phyloP scores from a whole-genome alignment of 2,329 filamentous ascomycete genomes.

The Bertia moriformis region DNA sequence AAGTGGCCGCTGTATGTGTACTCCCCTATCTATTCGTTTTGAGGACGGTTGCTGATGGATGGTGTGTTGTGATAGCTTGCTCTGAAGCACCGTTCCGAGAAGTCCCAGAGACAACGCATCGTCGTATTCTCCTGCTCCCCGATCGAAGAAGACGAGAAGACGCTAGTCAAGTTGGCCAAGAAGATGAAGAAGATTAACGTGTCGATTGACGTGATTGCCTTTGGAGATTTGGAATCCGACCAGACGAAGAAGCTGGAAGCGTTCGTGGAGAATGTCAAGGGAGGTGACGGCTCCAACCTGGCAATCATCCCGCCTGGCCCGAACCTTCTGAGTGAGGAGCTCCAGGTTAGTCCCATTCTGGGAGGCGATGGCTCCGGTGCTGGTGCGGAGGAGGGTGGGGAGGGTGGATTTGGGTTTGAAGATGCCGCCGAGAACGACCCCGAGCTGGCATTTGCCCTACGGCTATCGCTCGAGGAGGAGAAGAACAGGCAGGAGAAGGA shows the following conservation, averaged over 20 bases:
- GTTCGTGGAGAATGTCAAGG: slow-evolving; percentile 88
- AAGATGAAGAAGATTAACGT: slow-evolving; percentile 99
- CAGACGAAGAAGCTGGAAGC: slow-evolving; percentile 74
- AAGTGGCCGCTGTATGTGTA: slow-evolving; percentile 71
- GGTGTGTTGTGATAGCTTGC: slow-evolving; percentile 54
- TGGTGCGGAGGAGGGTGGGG: slow-evolving; percentile 30
- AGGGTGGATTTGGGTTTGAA: slow-evolving; percentile 70
- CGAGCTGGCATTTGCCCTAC: slow-evolving; percentile 80
- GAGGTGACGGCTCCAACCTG: slow-evolving; percentile 78
- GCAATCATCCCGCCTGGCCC: slow-evolving; percentile 81
- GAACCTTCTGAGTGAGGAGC: slow-evolving; percentile 81
- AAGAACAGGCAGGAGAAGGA: slow-evolving; percentile 66
- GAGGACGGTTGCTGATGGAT: background rate
- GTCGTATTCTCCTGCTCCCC: slow-evolving; percentile 93
- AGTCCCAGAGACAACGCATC: slow-evolving; percentile 89
- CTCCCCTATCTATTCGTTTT: background rate
- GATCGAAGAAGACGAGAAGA: slow-evolving; percentile 77
- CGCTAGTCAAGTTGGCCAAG: slow-evolving; percentile 76
- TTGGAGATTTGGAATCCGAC: slow-evolving; percentile 83
- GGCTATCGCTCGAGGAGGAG: slow-evolving; percentile 98
- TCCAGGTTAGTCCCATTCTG: slow-evolving; percentile 78
- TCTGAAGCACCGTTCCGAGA: slow-evolving; percentile 95
- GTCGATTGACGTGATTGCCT: slow-evolving; percentile 84
- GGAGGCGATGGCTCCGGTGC: slow-evolving; percentile 48
- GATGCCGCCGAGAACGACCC: slow-evolving; percentile 63